These are phyloP conservation scores for Fusarium sp. DNA, from an alignment of 2,329 filamentous ascomycete genomes.

Conservation along the genomic window DNA sequence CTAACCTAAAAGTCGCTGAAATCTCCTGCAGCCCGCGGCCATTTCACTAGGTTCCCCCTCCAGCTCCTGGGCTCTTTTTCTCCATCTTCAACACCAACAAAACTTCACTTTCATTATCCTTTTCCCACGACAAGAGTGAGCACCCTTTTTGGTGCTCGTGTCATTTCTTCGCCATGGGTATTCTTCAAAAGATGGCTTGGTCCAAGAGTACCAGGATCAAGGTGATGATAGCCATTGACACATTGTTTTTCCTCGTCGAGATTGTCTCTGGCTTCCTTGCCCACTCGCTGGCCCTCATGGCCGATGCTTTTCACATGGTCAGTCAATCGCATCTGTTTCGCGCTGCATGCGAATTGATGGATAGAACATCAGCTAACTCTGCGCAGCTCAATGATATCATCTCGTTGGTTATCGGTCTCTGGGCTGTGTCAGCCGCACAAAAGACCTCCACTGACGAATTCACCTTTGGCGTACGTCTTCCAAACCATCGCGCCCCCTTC, in stretches of 20 bases:
- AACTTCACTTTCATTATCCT: conserved; percentile 1
- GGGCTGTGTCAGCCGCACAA: conserved; percentile 92
- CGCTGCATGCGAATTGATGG: not conserved
- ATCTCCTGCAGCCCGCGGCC: conserved; percentile 25
- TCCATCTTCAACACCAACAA: conserved; percentile 6
- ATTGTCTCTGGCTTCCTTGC: conserved; percentile 86
- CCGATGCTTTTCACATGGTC: conserved; percentile 98
- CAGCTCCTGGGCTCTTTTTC: not conserved
- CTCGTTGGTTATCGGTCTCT: conserved; percentile 89
- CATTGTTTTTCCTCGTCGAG: conserved; percentile 90
- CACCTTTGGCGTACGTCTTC: conserved; percentile 83
- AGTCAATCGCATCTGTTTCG: conserved; percentile 42
- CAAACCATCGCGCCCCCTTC: not conserved
- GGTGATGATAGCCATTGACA: conserved; percentile 91
- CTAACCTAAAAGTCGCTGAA: conserved; percentile 25
- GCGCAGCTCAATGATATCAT: conserved; percentile 92
- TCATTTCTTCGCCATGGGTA: conserved; percentile 41
- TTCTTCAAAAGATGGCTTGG: conserved; percentile 73
- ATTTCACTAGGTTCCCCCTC: not conserved
- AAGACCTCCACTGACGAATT: conserved; percentile 89
- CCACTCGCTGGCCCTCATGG: conserved; percentile 90
- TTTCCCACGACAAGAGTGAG: not conserved
- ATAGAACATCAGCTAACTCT: conserved; percentile 19
- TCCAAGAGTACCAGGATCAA: conserved; percentile 93
- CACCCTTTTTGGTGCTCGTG: conserved; percentile 17